A percentile compares a stretch with the other conserved stretches of the same genome.
Conservation (phyloP, 306 rosid genomes). For the Prinsepia uniflora region DNA sequence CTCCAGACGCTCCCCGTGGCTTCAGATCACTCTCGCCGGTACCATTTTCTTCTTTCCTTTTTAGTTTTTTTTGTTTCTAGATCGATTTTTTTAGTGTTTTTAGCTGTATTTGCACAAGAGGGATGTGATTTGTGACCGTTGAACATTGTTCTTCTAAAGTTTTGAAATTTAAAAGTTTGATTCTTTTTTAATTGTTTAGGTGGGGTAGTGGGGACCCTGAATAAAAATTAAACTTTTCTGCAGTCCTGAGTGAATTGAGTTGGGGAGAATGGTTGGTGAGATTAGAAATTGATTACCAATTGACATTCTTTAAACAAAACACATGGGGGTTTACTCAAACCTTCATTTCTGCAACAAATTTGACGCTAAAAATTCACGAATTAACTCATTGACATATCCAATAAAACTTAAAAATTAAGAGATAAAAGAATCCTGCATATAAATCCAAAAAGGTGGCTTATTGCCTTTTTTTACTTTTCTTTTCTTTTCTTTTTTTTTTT, state of each 20-base stretch:
- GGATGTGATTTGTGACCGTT: constrained; percentile 17
- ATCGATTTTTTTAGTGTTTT: not conserved
- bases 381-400: not conserved
- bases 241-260: not conserved
- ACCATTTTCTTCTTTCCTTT: constrained; percentile 10
- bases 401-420: not conserved
- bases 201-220: constrained; percentile 9
- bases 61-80: not conserved
- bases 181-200: not conserved
- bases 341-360: constrained; percentile 3
- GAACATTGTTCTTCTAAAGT: not conserved
- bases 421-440: not conserved
- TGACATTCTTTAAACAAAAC: not conserved
- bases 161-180: constrained; percentile 2
- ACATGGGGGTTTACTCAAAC: not conserved
- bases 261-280: constrained; percentile 12
- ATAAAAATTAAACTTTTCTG: not conserved
- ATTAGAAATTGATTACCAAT: constrained; percentile 4
- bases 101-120: not conserved
- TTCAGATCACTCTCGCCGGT: constrained; percentile 76
- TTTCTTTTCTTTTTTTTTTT: too few relatives aligned
- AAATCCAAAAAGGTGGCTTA: constrained; percentile 7
- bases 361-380: constrained; percentile 2
- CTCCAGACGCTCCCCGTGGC: constrained; percentile 64
- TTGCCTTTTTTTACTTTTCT: not conserved